A percentile compares a stretch with the other conserved stretches of the same genome.
phyloP scores from a whole-genome alignment of 192 early-diverging fungal species.

The Backusella australiensis region DNA sequence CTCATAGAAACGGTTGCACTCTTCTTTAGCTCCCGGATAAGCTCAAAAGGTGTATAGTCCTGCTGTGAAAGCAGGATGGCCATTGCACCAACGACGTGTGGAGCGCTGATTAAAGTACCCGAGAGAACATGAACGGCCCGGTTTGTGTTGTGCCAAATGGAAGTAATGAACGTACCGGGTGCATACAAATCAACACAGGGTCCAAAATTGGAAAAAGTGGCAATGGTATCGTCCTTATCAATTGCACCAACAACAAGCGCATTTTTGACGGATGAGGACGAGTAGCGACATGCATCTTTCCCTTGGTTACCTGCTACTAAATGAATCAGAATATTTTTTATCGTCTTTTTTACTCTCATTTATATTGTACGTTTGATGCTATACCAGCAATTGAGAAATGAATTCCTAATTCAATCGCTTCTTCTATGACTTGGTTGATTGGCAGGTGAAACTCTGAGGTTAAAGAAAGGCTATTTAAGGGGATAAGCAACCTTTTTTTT shows the following conservation, averaged over 20 bases:
- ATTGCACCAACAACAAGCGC: conserved; percentile 57
- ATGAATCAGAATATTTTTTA: neutral
- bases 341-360: neutral
- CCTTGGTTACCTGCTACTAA: conserved; percentile 48
- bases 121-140: conserved; percentile 57
- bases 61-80: conserved; percentile 37
- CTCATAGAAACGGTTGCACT: neutral
- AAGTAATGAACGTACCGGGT: conserved; percentile 42
- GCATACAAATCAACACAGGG: conserved; percentile 47
- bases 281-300: conserved; percentile 48
- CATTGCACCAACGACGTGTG: conserved; percentile 50
- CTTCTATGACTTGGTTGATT: conserved; percentile 39
- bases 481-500: neutral
- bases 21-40: neutral
- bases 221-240: conserved; percentile 51
- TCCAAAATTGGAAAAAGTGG: conserved; percentile 50
- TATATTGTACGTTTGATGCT: neutral
- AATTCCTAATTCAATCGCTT: conserved; percentile 42
- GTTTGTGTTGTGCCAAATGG: conserved; percentile 54
- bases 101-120: conserved; percentile 72
- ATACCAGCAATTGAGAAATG: conserved; percentile 44
- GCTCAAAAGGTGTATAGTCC: conserved; percentile 18
- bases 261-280: conserved; percentile 45
- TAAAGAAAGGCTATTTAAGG: conserved; percentile 24
- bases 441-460: conserved; percentile 40